Percentiles rank a stretch among this genome's conserved stretches.
phyloP scores from a whole-genome alignment of 352 stramenopile species.

The Thraustochytrium striatum region DNA sequence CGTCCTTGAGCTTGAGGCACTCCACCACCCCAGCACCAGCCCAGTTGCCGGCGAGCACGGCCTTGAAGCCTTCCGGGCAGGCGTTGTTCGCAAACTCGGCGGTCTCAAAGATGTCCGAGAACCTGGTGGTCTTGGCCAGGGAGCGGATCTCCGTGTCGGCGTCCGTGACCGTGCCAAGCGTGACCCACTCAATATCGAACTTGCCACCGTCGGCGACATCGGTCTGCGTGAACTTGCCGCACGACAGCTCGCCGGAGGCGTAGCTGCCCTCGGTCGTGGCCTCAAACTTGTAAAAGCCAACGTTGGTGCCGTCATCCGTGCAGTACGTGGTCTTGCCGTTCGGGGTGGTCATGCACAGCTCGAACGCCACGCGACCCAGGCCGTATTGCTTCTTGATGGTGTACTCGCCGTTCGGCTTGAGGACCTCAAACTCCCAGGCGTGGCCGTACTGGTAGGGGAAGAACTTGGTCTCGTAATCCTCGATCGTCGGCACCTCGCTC shows the following conservation, averaged over 20 bases:
- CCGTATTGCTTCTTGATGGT: neutral
- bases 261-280: neutral
- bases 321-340: constrained; percentile 11
- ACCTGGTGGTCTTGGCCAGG: neutral
- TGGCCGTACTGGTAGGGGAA: neutral
- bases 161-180: neutral
- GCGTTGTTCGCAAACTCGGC: neutral
- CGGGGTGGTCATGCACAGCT: constrained; percentile 25
- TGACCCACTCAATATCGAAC: neutral
- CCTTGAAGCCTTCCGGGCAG: neutral
- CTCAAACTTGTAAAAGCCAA: neutral
- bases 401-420: neutral
- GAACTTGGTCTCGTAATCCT: neutral
- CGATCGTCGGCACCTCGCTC: neutral
- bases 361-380: neutral
- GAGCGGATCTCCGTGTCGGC: neutral
- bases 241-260: neutral
- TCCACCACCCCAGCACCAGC: neutral
- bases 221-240: neutral
- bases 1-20: neutral
- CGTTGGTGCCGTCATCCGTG: constrained; percentile 20
- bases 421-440: neutral
- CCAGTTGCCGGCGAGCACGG: neutral
- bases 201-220: neutral
- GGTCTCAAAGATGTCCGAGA: neutral